Base-by-base conservation (phyloP, 768 basidiomycete species). In the Chlorophyllum brunneum region DNA sequence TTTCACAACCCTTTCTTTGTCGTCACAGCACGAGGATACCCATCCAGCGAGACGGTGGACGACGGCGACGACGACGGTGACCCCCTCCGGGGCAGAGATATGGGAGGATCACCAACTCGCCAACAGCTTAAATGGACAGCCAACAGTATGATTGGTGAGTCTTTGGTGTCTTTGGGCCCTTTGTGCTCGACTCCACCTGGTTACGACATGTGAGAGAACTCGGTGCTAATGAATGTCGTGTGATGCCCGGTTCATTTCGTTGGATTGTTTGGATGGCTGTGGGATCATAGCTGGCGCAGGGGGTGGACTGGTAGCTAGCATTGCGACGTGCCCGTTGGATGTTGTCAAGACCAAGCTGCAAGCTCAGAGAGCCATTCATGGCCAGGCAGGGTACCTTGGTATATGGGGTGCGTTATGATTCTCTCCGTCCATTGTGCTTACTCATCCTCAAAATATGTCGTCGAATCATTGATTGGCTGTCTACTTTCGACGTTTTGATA, bases 321-420 rank as follows among this genome's bases (percentile, higher is more conserved):
- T 98, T 56, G 90, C 92, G 51, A 98, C 95, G 5, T 99, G 97
- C 68, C 97, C 97, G 9, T 78, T 99, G 43, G 97, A 99, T 69
- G 95, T 99, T 51, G 78, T 99, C 70, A 99, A 98, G 77, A 99
- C 97, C 3, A 91, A 92, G 59, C 70, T 99, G 44, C 97, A 99
- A 71, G 97, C 97, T n/a, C 94, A 97, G 67, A 79, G 84, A 42
- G 76, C 78, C 15, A 68, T 85, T 22, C 77, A 74, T 29, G 88
- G 88, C 22, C 81, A 88, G 57, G 70, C 74, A 55, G 84, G 80
- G 15, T 95, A 95, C 67, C 71, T 85, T 58, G 90, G 92, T 29
- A 81, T 93, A 38, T 56, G 80, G 52, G 87, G 91, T 90, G 61
- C 51, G 82, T 15, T 73, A 16, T 34, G 34, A 42, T 43, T 26